Conservation (phyloP, 2,329 filamentous ascomycete species). For the Myriosclerotinia curreyana region DNA sequence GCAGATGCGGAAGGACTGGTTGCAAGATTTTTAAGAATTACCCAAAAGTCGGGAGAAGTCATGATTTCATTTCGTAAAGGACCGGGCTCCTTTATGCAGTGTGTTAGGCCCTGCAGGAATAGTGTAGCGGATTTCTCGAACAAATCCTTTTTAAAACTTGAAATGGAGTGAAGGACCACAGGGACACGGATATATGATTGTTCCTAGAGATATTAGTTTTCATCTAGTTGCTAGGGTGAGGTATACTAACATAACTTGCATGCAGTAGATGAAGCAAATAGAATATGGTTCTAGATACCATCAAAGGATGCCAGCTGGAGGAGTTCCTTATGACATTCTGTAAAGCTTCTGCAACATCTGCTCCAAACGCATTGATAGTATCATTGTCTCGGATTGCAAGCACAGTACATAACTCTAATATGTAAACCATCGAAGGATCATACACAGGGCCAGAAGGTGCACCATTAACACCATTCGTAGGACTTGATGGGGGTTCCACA, state of each 20-base stretch:
- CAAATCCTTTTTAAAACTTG: conserved; percentile 75
- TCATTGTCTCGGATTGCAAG: conserved; percentile 73
- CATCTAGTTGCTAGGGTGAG: conserved; percentile 22
- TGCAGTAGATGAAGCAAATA: conserved; percentile 81
- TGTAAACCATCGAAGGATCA: conserved; percentile 81
- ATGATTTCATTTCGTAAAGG: conserved; percentile 88
- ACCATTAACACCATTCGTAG: conserved; percentile 57
- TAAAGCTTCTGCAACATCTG: conserved; percentile 75
- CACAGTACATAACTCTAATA: conserved; percentile 86
- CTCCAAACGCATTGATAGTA: conserved; percentile 70
- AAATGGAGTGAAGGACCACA: conserved; percentile 86
- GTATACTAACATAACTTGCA: conserved; percentile 71
- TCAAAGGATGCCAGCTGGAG: conserved; percentile 74
- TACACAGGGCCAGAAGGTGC: conserved; percentile 63
- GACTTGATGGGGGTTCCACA: conserved; percentile 56
- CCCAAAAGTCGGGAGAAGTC: conserved; percentile 96
- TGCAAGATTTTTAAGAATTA: conserved; percentile 74
- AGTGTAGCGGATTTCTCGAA: conserved; percentile 73
- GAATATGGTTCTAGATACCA: conserved; percentile 78
- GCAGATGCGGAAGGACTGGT: conserved; percentile 65
- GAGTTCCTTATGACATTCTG: conserved; percentile 79
- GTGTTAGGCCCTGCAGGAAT: conserved; percentile 73
- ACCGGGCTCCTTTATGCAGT: conserved; percentile 74
- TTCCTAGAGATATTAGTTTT: conserved; percentile 53
- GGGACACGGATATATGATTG: conserved; percentile 89